Evolutionary conservation across 140 eudicot species (phyloP).

Genomic region (Senecio squalidus): DNA sequence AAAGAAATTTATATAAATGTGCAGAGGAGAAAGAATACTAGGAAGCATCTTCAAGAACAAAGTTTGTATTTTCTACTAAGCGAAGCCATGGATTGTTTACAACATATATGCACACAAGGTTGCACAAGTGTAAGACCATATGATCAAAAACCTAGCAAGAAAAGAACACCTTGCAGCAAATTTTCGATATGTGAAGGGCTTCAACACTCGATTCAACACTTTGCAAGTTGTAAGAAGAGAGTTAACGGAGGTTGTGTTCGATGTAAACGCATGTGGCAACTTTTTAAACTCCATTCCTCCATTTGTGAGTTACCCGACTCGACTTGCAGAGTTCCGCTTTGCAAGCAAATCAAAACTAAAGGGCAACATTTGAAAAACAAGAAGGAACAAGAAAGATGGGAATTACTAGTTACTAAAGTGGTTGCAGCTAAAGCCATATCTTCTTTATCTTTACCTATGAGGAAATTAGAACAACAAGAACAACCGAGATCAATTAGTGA

Average conservation of each 20-base stretch:
- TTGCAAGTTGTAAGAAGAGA: conserved; percentile 66
- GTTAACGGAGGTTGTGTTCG: conserved; percentile 75
- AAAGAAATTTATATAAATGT: background rate
- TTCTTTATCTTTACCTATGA: conserved; percentile 56
- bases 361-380: conserved; percentile 36
- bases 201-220: conserved; percentile 72
- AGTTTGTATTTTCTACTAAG: conserved; percentile 64
- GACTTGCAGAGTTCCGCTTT: conserved; percentile 78
- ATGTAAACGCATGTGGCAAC: conserved; percentile 96
- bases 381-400: conserved; percentile 66
- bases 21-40: conserved; percentile 79
- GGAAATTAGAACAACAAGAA: conserved; percentile 41
- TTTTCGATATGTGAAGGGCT: conserved; percentile 75
- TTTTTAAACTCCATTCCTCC: conserved; percentile 75
- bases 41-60: conserved; percentile 66
- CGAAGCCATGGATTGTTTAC: conserved; percentile 97
- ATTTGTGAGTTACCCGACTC: conserved; percentile 67
- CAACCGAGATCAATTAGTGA: conserved; percentile 26
- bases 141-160: conserved; percentile 52
- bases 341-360: conserved; percentile 81
- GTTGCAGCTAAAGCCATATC: conserved; percentile 71
- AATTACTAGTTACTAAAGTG: conserved; percentile 63
- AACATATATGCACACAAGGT: conserved; percentile 86
- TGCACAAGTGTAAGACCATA: conserved; percentile 88
- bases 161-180: conserved; percentile 65